These are phyloP conservation scores for Solanum pennellii DNA, from an alignment of 257 asterid species.

Conservation along the genomic window DNA sequence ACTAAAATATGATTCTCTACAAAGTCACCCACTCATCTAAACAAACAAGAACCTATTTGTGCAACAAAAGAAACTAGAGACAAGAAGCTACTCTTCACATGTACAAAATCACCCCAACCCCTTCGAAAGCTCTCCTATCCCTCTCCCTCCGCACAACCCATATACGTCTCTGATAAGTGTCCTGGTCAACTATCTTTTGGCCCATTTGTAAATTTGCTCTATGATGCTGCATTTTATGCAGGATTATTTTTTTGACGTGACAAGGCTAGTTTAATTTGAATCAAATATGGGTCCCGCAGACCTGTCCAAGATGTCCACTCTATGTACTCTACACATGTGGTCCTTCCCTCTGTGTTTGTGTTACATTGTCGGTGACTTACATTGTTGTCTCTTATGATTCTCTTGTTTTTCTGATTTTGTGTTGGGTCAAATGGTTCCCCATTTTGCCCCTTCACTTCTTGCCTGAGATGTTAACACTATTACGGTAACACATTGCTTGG, in stretches of 20 bases:
- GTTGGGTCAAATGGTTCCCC: neutral
- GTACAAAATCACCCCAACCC: neutral
- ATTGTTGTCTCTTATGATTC: neutral
- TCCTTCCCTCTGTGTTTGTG: neutral
- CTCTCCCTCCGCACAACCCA: neutral
- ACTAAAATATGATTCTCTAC: neutral
- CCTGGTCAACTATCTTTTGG: neutral
- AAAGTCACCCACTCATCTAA: neutral
- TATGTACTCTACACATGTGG: neutral
- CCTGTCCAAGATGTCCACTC: neutral
- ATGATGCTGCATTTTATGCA: neutral
- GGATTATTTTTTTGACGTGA: neutral
- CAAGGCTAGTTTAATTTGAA: neutral
- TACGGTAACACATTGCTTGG: neutral
- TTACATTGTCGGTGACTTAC: neutral
- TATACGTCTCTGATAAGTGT: neutral
- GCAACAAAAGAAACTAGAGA: neutral
- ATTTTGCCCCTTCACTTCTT: neutral
- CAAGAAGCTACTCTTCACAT: neutral
- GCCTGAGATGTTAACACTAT: neutral
- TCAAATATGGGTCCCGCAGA: neutral
- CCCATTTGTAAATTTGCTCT: neutral
- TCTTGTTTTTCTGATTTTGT: neutral
- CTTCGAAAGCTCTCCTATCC: neutral
- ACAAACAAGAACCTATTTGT: neutral